Percentiles rank a stretch among this genome's conserved stretches.
phyloP scores from a whole-genome alignment of 2,329 filamentous ascomycete genomes.

The Fusarium succisae region DNA sequence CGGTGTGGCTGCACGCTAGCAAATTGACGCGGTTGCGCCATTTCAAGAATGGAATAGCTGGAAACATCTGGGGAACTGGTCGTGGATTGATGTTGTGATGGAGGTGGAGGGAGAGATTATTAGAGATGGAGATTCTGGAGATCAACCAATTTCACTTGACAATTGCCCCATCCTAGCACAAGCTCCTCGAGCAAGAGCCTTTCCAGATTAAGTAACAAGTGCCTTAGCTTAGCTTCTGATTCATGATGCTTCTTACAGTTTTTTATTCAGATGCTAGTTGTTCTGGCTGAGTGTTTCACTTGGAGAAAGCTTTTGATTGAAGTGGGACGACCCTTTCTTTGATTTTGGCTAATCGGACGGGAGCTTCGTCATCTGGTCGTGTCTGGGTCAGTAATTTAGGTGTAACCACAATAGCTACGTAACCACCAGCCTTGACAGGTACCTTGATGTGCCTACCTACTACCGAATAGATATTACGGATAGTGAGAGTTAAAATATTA shows the following conservation, averaged over 20 bases:
- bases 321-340: not conserved
- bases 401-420: not conserved
- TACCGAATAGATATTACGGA: not conserved
- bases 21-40: slow-evolving; percentile 20
- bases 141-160: slow-evolving; percentile 5
- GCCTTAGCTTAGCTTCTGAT: not conserved
- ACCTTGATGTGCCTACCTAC: not conserved
- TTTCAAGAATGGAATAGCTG: slow-evolving; percentile 14
- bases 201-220: not conserved
- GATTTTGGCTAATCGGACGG: not conserved
- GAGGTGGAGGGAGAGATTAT: slow-evolving; percentile 13
- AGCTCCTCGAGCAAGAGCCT: not conserved
- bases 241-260: not conserved
- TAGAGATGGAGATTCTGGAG: slow-evolving; percentile 17
- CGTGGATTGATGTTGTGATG: not conserved
- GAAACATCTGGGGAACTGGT: slow-evolving; percentile 30
- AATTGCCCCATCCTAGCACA: not conserved
- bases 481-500: not conserved
- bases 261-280: not conserved
- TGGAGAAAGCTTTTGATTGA: not conserved
- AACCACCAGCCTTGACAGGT: not conserved
- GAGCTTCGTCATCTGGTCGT: not conserved
- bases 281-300: not conserved
- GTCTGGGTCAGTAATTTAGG: not conserved
- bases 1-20: slow-evolving; percentile 10